Percentiles rank a stretch among this genome's conserved stretches.
Conservation (phyloP, 352 stramenopile species). For the Pythium plurisporium region DNA sequence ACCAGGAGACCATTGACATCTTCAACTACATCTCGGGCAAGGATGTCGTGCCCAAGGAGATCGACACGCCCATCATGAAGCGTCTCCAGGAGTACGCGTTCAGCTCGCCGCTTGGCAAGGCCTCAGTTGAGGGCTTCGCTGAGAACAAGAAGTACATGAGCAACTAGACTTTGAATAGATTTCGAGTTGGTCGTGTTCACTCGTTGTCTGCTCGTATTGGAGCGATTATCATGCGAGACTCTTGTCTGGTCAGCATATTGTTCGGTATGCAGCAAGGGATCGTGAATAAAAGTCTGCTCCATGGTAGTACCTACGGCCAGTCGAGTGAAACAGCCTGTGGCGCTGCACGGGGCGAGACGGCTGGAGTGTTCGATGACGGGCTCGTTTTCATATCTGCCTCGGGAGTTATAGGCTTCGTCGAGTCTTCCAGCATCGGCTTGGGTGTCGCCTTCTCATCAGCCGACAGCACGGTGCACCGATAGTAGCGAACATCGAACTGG, state of each 20-base stretch:
- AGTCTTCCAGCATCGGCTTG: neutral
- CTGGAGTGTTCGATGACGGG: neutral
- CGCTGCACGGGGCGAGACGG: neutral
- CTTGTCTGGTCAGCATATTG: too few relatives aligned
- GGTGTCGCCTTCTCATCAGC: neutral
- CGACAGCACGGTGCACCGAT: constrained; percentile 27
- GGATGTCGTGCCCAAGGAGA: constrained; percentile 65
- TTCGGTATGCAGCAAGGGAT: too few relatives aligned
- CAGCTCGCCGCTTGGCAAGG: constrained; percentile 88
- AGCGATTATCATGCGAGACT: too few relatives aligned
- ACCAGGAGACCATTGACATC: constrained; percentile 97
- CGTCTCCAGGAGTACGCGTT: constrained; percentile 89
- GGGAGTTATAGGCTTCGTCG: neutral
- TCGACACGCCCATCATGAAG: constrained; percentile 89
- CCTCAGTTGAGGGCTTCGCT: constrained; percentile 63
- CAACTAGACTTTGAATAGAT: too few relatives aligned
- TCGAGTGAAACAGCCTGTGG: neutral
- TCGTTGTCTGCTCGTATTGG: too few relatives aligned
- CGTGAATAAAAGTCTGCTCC: too few relatives aligned
- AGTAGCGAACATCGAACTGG: constrained; percentile 42
- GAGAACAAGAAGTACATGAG: constrained; percentile 85
- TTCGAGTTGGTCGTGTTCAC: too few relatives aligned
- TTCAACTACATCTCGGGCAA: constrained; percentile 96
- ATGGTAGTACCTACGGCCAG: too few relatives aligned
- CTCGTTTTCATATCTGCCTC: too few relatives aligned